Conservation (phyloP, 176 grass and related monocot genomes). For the Cenchrus americanus region DNA sequence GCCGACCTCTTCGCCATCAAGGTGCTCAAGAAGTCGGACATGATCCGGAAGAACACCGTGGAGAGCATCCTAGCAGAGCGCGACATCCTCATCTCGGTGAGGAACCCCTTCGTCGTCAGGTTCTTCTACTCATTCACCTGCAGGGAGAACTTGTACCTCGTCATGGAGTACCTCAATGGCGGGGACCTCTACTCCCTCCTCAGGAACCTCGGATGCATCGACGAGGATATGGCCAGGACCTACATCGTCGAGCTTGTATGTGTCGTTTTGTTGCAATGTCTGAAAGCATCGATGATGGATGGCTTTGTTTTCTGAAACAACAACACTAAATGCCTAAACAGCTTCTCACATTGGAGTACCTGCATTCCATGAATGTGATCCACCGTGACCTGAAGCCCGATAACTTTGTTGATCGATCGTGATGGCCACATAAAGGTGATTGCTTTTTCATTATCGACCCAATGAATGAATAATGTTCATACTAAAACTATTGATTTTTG, state of each 20-base stretch:
- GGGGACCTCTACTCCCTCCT: slow-evolving; percentile 95
- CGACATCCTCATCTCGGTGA: slow-evolving; percentile 86
- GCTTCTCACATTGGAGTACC: no score
- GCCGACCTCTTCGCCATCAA: slow-evolving; percentile 96
- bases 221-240: slow-evolving; percentile 91
- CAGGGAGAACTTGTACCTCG: slow-evolving; percentile 98
- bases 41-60: slow-evolving; percentile 95
- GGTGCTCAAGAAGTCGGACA: slow-evolving; percentile 95
- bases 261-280: neutral
- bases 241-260: slow-evolving; percentile 93
- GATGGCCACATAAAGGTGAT: no score
- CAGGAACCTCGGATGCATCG: slow-evolving; percentile 83
- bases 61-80: slow-evolving; percentile 94
- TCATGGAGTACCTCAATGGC: slow-evolving; percentile 99
- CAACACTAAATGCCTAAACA: neutral
- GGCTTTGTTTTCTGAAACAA: no score
- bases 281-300: neutral
- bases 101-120: slow-evolving; percentile 84
- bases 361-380: no score
- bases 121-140: slow-evolving; percentile 99
- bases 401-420: no score
- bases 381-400: no score
- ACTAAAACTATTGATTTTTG: no score
- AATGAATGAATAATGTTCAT: no score
- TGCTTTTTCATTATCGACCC: no score